phyloP scores from a whole-genome alignment of 768 basidiomycete genomes.

The Lactarius psammicola region DNA sequence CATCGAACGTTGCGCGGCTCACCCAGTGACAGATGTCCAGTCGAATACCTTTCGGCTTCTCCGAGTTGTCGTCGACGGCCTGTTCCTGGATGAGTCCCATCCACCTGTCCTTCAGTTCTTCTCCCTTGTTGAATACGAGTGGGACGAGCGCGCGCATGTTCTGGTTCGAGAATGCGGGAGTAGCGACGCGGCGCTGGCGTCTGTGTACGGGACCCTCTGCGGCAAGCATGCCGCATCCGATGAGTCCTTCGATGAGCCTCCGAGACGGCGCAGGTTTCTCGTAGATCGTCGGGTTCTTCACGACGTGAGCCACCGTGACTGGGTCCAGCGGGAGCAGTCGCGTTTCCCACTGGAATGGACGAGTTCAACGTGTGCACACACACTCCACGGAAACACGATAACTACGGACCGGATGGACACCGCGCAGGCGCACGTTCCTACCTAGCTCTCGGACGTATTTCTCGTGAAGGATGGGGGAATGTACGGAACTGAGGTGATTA shows the following conservation, averaged over 20 bases:
- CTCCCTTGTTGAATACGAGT: slow-evolving; percentile 66
- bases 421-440: slow-evolving; percentile 65
- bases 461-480: slow-evolving; percentile 31
- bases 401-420: slow-evolving; percentile 62
- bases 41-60: slow-evolving; percentile 34
- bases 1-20: slow-evolving; percentile 82
- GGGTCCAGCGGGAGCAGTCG: slow-evolving; percentile 84
- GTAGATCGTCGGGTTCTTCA: slow-evolving; percentile 69
- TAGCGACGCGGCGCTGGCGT: slow-evolving; percentile 74
- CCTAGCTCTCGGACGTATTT: slow-evolving; percentile 59
- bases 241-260: slow-evolving; percentile 66
- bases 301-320: slow-evolving; percentile 65
- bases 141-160: slow-evolving; percentile 71
- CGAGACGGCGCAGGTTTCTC: slow-evolving; percentile 86
- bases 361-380: neutral
- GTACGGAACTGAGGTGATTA: slow-evolving; percentile 15
- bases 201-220: slow-evolving; percentile 77
- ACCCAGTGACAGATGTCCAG: slow-evolving; percentile 82
- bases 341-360: slow-evolving; percentile 61
- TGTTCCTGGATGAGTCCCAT: slow-evolving; percentile 44
- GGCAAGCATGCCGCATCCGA: slow-evolving; percentile 81
- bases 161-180: slow-evolving; percentile 78
- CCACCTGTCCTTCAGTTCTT: slow-evolving; percentile 62
- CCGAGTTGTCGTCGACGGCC: slow-evolving; percentile 27
- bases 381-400: neutral